Evolutionary conservation across 305 asterid genomes (phyloP), one percentile per base, ranked within the genome.

Genomic region (Stenogyne calaminthoides): DNA sequence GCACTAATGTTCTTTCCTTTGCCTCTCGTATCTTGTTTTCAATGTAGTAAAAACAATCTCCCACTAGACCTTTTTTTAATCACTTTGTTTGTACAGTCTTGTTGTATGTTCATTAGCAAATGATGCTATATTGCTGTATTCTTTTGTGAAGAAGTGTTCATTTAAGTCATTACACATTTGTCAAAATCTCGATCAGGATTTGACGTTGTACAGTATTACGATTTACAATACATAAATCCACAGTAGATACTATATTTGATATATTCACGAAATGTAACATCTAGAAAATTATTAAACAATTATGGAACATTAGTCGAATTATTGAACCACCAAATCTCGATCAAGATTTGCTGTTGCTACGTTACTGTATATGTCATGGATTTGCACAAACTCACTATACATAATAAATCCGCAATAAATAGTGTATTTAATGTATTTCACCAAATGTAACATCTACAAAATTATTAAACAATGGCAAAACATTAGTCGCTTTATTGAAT

Each of bases 401-500:
- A 9, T 3, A 55, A 9, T 3, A 55, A 55, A 19, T 20, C 14
- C 32, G 3, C 62, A 56, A 8, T 22, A 19, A 22, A 57, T 57
- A 57, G 14, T 25, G 22, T 25, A 25, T 57, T 57, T 57, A 19
- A 54, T 19, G 29, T 7, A 54, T 2, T 54, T 44, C 51, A 44
- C 16, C 15, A 44, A 44, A 47, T 47, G 9, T 6, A 47, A 15
- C 55, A 47, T 47, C 55, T 5, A 14, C 9, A 47, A 47, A 47
- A 1, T 14, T 47, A 14, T 14, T n/a, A 49, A 49, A 49, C 56
- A 49, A 49, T 49, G 14, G 20, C 6, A 12, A 19, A 66, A 49
- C 36, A 54, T 42, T 59, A 47, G 40, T 47, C 11, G 74, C 42
- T 67, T 55, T 29, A 73, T 64, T 74, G 54, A 44, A 44, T 59